phyloP scores from a whole-genome alignment of 2,329 filamentous ascomycete genomes.

The Beauveria sp. region DNA sequence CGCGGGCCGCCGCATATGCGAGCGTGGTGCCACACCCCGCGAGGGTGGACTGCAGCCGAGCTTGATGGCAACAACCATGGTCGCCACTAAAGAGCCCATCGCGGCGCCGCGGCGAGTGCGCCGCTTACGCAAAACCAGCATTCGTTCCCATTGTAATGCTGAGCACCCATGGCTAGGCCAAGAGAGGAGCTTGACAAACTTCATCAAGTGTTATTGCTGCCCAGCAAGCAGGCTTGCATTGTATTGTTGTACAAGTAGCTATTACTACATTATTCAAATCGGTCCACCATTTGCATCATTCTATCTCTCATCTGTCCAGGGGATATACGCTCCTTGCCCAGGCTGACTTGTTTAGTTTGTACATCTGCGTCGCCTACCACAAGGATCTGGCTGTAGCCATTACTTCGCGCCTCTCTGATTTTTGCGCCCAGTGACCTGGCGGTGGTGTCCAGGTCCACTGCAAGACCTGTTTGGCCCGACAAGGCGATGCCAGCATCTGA shows the following conservation, averaged over 20 bases:
- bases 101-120: slow-evolving; percentile 1
- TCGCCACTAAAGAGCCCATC: background rate
- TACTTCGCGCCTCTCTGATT: slow-evolving; percentile 60
- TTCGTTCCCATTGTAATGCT: background rate
- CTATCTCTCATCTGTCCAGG: slow-evolving; percentile 37
- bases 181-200: background rate
- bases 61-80: background rate
- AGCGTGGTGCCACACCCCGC: background rate
- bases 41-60: background rate
- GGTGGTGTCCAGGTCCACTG: slow-evolving; percentile 63
- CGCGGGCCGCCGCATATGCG: background rate
- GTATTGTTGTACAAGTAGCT: background rate
- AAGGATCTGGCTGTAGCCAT: slow-evolving; percentile 66
- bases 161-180: background rate
- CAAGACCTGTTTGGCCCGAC: slow-evolving; percentile 50
- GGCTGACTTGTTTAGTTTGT: slow-evolving; percentile 45
- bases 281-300: slow-evolving; percentile 38
- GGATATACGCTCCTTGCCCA: slow-evolving; percentile 33
- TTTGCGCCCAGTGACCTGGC: slow-evolving; percentile 59
- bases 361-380: slow-evolving; percentile 64
- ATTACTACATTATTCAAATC: slow-evolving; percentile 35
- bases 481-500: slow-evolving; percentile 30
- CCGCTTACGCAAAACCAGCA: background rate
- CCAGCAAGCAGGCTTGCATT: background rate
- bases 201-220: background rate